Evolutionary conservation across 345 rosid species (phyloP), one percentile per base, ranked within the genome.

Genomic region (Citrus australasica): DNA sequence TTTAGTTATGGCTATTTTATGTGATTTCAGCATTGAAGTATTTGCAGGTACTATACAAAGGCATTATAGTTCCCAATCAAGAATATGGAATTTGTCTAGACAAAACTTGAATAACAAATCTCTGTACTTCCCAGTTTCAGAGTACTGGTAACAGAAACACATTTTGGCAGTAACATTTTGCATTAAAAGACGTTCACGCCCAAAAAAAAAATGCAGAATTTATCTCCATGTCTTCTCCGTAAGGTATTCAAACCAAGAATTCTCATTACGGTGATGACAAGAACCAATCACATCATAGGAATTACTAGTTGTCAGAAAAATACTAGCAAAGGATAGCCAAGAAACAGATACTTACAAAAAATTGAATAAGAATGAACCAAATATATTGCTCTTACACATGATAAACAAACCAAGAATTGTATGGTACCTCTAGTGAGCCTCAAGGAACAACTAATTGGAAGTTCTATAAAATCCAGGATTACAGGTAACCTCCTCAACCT

Each of bases 401-500:
- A 16, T 64, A 51, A 84, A 81, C 80, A 83, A 77, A 83, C 81
- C 80, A 85, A 79, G 82, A 84, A 78, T 81, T 65, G 87, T 69
- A 76, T 4, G 75, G 89, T 91, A 92, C 97, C 97, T 92, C 92
- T 80, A 84, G 71, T 27, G 84, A 76, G 88, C 91, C 84, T 76
- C 89, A 78, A 82, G 81, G 79, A 79, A 85, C 76, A 88, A 88
- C 82, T 86, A 89, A 88, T 67, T 79, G 90, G 86, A 86, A 82
- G 90, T 88, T 88, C 84, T 79, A 85, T 81, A 82, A 79, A 84
- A 80, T 83, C 88, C 88, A 80, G 80, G 82, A 66, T 75, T 75
- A 85, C 86, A 85, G 88, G 87, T 81, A 85, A 94, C 85, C 88
- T 87, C 91, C 90, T 71, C 85, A 82, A 89, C 88, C 89, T 90